Base-by-base conservation (phyloP, 495 filamentous ascomycete genomes). In the Hyaloscypha finlandica region DNA sequence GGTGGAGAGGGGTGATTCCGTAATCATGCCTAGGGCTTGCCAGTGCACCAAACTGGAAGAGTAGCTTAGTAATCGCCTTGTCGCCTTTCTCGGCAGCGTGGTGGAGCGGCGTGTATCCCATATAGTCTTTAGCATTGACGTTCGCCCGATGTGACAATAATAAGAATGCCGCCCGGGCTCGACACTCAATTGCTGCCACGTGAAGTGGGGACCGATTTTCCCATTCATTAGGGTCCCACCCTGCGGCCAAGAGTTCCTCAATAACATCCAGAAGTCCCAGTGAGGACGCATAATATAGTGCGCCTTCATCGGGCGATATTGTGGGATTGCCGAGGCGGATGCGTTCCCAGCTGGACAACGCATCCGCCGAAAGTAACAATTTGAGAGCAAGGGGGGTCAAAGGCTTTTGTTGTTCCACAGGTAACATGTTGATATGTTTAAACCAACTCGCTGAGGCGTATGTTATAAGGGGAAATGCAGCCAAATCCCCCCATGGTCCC, bases 81-180 rank as follows among this genome's bases (percentile, higher is more conserved):
- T 42, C 0, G 31, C 48, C n/a, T 37, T 8, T 37, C 32, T 25
- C 35, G 33, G 25, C 22, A 19, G 61, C 45, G 32, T 12, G n/a
- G 22, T 74, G 71, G 37, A 76, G 71, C 33, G 72, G 73, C 8
- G 74, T 76, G 25, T 66, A 60, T 30, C 74, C 71, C 12, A 67
- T 63, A 45, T 52, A 32, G 39, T 72, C 71, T 9, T 29, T 61
- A 3, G 39, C 59, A 25, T 53, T 54, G 4, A 66, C 58, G 31
- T 75, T 55, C 30, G 66, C 71, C 19, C 73, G 73, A 37, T 69
- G 58, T 31, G 68, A 62, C 12, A 77, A 52, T 22, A 77, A 65
- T 31, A 75, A 12, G 45, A 71, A 56, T 14, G 75, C 68, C 14
- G 76, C 60, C 11, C 67, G 32, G 8, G 61, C 51, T 35, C 68